Evolutionary conservation across 306 rosid genomes (phyloP).

Genomic region (Dalbergia oliveri): DNA sequence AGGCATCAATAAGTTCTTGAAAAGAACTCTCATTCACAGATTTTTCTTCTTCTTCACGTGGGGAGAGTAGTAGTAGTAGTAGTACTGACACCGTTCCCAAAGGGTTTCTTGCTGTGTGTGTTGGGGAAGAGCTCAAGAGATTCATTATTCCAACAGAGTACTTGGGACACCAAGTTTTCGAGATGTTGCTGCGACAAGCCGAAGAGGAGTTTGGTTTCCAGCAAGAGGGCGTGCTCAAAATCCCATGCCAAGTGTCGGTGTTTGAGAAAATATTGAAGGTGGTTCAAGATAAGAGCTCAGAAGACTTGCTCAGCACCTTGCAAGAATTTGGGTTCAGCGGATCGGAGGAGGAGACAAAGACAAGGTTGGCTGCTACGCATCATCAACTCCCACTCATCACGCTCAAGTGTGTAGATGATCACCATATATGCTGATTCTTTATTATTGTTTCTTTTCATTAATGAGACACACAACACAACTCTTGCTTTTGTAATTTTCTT

Average conservation of each 20-base stretch:
- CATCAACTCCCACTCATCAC: constrained; percentile 58
- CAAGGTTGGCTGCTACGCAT: constrained; percentile 45
- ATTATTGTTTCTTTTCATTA: not conserved
- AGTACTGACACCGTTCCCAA: constrained; percentile 61
- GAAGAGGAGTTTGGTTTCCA: constrained; percentile 88
- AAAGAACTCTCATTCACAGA: constrained; percentile 56
- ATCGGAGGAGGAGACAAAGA: constrained; percentile 35
- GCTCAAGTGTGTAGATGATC: constrained; percentile 71
- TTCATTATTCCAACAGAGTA: constrained; percentile 75
- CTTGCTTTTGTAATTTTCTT: not conserved
- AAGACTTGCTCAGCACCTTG: constrained; percentile 35
- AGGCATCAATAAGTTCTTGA: constrained; percentile 52
- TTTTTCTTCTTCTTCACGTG: constrained; percentile 26
- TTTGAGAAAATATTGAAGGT: constrained; percentile 70
- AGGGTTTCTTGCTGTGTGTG: constrained; percentile 86
- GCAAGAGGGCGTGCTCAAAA: constrained; percentile 76
- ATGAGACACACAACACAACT: not conserved
- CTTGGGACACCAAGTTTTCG: constrained; percentile 72
- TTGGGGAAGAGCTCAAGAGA: constrained; percentile 82
- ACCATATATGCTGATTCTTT: not conserved
- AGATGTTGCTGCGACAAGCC: constrained; percentile 62
- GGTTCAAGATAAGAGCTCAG: constrained; percentile 56
- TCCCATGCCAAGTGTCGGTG: constrained; percentile 65
- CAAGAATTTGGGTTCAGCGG: constrained; percentile 40
- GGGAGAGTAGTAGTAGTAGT: no score